These are phyloP conservation scores for Diaporthe citrichinensis DNA, from an alignment of 2,329 filamentous ascomycete genomes.

Conservation along the genomic window DNA sequence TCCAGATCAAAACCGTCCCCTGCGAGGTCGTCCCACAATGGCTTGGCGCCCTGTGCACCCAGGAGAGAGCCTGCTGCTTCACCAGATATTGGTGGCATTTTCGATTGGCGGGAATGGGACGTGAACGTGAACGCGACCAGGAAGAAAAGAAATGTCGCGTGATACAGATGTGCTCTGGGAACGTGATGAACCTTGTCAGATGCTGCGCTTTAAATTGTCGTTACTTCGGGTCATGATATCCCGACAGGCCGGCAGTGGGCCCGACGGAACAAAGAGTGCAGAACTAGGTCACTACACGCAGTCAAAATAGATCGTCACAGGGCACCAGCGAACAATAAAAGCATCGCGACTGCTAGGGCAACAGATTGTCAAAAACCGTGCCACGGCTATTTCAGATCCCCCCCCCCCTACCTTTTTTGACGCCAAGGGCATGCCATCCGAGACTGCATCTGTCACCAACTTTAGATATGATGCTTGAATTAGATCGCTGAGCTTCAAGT, in stretches of 20 bases:
- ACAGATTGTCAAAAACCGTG: background rate
- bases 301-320: too few species aligned
- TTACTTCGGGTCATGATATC: background rate
- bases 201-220: background rate
- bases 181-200: too few species aligned
- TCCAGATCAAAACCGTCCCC: conserved; percentile 3
- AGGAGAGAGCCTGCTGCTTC: background rate
- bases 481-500: background rate
- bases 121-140: background rate
- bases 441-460: too few species aligned
- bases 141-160: background rate
- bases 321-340: too few species aligned
- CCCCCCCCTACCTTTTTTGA: background rate
- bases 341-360: background rate
- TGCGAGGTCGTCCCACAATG: background rate
- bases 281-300: background rate
- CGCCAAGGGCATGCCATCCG: background rate
- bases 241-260: conserved; percentile 5
- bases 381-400: background rate
- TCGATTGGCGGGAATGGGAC: background rate
- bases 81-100: background rate
- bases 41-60: background rate
- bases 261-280: background rate
- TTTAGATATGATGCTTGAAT: background rate
- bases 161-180: too few species aligned